Conservation (phyloP, 768 basidiomycete genomes). For the Kwoniella dendrophila region DNA sequence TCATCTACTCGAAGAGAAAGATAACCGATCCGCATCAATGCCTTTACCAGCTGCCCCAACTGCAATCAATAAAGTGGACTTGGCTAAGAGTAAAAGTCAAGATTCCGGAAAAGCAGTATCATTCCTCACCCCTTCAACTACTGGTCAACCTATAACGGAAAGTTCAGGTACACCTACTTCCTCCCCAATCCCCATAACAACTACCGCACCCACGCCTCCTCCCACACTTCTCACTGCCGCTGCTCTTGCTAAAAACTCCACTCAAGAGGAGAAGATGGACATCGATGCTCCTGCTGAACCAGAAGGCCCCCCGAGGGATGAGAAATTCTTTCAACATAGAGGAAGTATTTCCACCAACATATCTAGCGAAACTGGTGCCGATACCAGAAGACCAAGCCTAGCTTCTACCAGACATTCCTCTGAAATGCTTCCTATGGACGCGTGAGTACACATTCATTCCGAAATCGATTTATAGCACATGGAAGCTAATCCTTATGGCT, state of each 20-base stretch:
- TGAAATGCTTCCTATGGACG: conserved; percentile 38
- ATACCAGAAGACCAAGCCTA: conserved; percentile 31
- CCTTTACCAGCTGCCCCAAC: not conserved
- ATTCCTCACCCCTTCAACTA: conserved; percentile 16
- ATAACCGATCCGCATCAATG: not conserved
- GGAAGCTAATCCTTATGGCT: not conserved
- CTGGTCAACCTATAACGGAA: not conserved
- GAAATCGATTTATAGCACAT: no score
- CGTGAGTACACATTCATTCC: no score
- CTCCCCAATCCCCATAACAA: conserved; percentile 1
- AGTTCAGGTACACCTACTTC: not conserved
- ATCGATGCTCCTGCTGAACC: conserved; percentile 8
- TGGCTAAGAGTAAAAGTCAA: not conserved
- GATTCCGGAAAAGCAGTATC: conserved; percentile 29
- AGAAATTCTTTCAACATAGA: conserved; percentile 16
- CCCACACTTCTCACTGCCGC: not conserved
- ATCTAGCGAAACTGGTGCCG: conserved; percentile 17
- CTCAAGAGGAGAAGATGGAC: conserved; percentile 24
- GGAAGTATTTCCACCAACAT: conserved; percentile 14
- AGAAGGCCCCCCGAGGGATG: not conserved
- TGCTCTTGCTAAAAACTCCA: not conserved
- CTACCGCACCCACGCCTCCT: not conserved
- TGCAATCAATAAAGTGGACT: not conserved
- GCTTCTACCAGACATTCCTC: conserved; percentile 26
- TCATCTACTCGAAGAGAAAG: not conserved